Evolutionary conservation across 2,329 filamentous ascomycete genomes (phyloP), one percentile per base, ranked within the genome.

Genomic region (Botrytis hyacinthi): DNA sequence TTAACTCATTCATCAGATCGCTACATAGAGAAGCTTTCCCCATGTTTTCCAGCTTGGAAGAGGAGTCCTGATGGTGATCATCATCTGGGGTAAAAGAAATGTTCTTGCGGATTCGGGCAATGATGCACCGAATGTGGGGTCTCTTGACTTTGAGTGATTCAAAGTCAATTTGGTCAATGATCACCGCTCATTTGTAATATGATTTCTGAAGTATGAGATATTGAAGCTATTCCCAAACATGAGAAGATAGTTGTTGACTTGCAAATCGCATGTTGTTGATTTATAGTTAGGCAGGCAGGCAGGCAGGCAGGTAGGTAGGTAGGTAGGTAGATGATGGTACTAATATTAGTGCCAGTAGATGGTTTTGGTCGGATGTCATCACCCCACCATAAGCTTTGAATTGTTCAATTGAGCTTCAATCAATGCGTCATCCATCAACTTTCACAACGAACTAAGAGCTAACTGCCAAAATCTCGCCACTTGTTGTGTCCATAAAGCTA

Each of bases 371-470:
- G 26, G 26, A 63, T 20, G 16, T 20, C 42, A 32, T 65, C n/a
- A 65, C 61, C 61, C 61, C 61, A 65, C 61, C 61, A 65, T 65
- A 32, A 67, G 46, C 42, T 66, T 48, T 44, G 20, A 57, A 66
- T 66, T 32, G 62, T 44, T 66, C 42, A 48, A 48, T 66, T 32
- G 37, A 42, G 61, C 65, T 67, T 40, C 35, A 54, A 67, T 51
- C 54, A 63, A 66, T 40, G 57, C 57, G 62, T 73, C 67, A 74
- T 71, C 65, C 67, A 74, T 71, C 71, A 62, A 59, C 60, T 71
- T 63, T 60, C 42, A 59, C 40, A 46, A 46, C 8, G 10, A 35
- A 48, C n/a, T 26, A 65, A 42, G 18, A 65, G 61, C 40, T 8
- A n/a, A 65, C 61, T 44, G 46, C 51, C 35, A 60, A 10, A n/a